Evolutionary conservation across 768 basidiomycete genomes (phyloP).

Genomic region (Tremella fuciformis): DNA sequence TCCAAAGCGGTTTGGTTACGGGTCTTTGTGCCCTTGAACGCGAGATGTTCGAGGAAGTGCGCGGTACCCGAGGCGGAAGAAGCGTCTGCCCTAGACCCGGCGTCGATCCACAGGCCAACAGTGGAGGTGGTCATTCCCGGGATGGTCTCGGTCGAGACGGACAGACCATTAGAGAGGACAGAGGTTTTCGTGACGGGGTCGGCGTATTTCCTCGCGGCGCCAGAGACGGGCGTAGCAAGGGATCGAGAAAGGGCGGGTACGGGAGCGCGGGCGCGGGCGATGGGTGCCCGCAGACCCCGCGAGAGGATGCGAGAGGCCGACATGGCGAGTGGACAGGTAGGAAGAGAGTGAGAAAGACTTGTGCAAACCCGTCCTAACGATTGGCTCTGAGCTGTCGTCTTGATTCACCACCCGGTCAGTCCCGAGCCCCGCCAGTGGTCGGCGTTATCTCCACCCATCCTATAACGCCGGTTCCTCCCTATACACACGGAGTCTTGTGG

Average conservation of each 20-base stretch:
- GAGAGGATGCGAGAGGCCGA: conserved; percentile 36
- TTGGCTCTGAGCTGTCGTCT: too few species aligned
- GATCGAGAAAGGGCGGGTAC: conserved; percentile 39
- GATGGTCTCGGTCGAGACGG: conserved; percentile 87
- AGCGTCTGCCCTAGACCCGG: conserved; percentile 94
- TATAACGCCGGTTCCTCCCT: too few species aligned
- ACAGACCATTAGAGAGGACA: conserved; percentile 89
- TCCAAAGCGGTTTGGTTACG: conserved; percentile 87
- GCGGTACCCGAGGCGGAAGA: conserved; percentile 92
- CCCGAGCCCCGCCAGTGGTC: too few species aligned
- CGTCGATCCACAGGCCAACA: conserved; percentile 99
- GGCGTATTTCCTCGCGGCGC: conserved; percentile 39
- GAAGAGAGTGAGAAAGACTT: conserved; percentile 2
- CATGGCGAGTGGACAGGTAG: conserved; percentile 16
- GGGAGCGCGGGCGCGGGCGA: conserved; percentile 26
- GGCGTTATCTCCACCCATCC: too few species aligned
- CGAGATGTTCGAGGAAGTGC: conserved; percentile 80
- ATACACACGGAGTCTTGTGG: too few species aligned
- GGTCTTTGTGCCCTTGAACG: conserved; percentile 69
- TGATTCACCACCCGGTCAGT: too few species aligned
- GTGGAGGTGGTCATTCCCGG: conserved; percentile 92
- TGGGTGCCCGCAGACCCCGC: conserved; percentile 24
- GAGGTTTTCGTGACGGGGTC: conserved; percentile 82
- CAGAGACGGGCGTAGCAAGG: conserved; percentile 52
- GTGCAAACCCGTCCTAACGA: too few species aligned